These are phyloP conservation scores for Penicillium daleae DNA, from an alignment of 495 filamentous ascomycete species.

Conservation along the genomic window DNA sequence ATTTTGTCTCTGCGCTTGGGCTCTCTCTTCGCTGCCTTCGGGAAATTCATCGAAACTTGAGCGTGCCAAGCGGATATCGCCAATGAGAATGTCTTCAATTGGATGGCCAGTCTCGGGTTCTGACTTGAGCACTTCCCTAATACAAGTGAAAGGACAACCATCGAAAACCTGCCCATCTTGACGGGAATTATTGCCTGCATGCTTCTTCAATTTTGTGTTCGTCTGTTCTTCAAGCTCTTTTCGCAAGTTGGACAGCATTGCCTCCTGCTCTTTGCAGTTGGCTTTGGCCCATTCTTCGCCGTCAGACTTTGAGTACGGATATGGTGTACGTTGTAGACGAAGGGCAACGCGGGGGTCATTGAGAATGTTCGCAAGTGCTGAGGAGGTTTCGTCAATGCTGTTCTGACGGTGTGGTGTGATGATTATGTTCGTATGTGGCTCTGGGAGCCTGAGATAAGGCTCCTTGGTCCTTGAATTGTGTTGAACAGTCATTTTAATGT, in stretches of 20 bases:
- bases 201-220: background rate
- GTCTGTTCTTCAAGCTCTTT: background rate
- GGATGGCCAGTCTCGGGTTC: slow-evolving; percentile 13
- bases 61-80: slow-evolving; percentile 24
- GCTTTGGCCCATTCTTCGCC: slow-evolving; percentile 17
- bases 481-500: slow-evolving; percentile 11
- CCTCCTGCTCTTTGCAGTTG: slow-evolving; percentile 2
- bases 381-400: slow-evolving; percentile 12
- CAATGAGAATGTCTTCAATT: slow-evolving; percentile 25
- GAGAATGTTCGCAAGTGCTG: slow-evolving; percentile 12
- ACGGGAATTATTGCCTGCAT: background rate
- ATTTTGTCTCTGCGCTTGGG: slow-evolving; percentile 23
- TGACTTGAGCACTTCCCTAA: slow-evolving; percentile 24
- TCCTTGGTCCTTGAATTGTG: slow-evolving; percentile 24
- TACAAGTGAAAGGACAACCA: slow-evolving; percentile 31
- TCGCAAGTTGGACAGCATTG: slow-evolving; percentile 5
- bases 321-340: slow-evolving; percentile 27
- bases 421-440: slow-evolving; percentile 32
- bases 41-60: slow-evolving; percentile 33
- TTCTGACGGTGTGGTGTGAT: slow-evolving; percentile 30
- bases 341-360: slow-evolving; percentile 27
- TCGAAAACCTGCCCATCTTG: slow-evolving; percentile 14
- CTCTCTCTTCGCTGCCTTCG: slow-evolving; percentile 18
- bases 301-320: slow-evolving; percentile 27
- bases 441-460: slow-evolving; percentile 32